Evolutionary conservation across 805 yeast genomes (phyloP), one percentile per base, ranked within the genome.

Genomic region (Kuraishia ogatae): DNA sequence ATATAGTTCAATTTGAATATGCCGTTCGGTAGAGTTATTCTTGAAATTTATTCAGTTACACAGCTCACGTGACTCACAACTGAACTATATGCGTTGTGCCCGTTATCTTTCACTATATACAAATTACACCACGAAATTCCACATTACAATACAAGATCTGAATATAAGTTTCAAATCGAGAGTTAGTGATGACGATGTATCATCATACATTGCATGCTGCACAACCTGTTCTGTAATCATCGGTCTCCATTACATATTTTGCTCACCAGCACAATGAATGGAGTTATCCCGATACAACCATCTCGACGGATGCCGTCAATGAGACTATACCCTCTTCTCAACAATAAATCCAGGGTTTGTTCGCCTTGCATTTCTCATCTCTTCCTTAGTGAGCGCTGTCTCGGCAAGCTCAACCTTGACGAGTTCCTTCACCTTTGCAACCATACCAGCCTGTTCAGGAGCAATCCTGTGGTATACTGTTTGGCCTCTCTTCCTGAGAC

Each of bases 381-480:
- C 78, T 19, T 70, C 68, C 54, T 76, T 78, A 1, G 83, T 69
- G 61, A 83, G 70, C 20, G 72, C 72, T 28, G 74, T 71, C 50
- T 83, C 84, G 11, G 86, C 83, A 43, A 90, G 72, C 61, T 90
- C 93, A 28, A 93, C 94, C 51, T 80, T 81, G 8, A 93, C 92
- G 55, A 93, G 75, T 68, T 93, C 97, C 70, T 93, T 93, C 50
- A 93, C 89, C 57, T 79, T 75, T 35, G 89, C 82, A 55, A 93
- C 78, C 75, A 85, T 84, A 68, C 96, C 97, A 2, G 98, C 97
- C 57, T 85, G 80, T 39, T 85, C 81, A 17, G 96, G 91, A 13
- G 86, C 77, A 2, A 88, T 89, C 51, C 73, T 71, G 63, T 84
- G 92, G 70, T 86, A 92, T 2, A 83, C 84, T 1, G 85, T 80